These are phyloP conservation scores for Vachellia collinsii DNA, from an alignment of 306 rosid genomes.

Conservation along the genomic window DNA sequence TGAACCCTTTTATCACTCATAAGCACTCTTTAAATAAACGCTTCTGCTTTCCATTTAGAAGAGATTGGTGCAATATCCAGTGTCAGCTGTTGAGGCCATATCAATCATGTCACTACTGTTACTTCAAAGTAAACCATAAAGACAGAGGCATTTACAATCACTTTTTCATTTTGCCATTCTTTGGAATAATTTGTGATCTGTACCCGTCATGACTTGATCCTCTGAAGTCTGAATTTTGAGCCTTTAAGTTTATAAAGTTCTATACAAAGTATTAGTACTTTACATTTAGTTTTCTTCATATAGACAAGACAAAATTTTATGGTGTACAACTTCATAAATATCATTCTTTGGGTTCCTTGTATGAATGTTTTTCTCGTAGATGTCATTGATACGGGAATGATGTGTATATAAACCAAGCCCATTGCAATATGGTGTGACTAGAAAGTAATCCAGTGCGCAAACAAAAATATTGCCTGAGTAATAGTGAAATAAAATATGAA, in stretches of 20 bases:
- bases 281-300: background rate
- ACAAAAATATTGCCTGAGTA: background rate
- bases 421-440: background rate
- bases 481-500: background rate
- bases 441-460: background rate
- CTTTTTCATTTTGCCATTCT: background rate
- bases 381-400: background rate
- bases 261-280: background rate
- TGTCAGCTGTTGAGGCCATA: background rate
- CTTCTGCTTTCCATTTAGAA: background rate
- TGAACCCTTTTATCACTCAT: background rate
- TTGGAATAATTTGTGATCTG: background rate
- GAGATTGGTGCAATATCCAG: constrained; percentile 5
- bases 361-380: background rate
- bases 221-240: background rate
- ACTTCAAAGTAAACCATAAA: background rate
- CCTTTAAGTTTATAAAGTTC: background rate
- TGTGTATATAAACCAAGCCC: background rate
- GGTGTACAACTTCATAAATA: background rate
- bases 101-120: constrained; percentile 1
- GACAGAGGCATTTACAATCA: background rate
- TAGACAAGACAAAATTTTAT: background rate
- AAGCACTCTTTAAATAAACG: background rate
- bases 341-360: background rate
- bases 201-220: background rate